Conservation (phyloP, 805 yeast species). For the Lipomyces spencermartinsiae region DNA sequence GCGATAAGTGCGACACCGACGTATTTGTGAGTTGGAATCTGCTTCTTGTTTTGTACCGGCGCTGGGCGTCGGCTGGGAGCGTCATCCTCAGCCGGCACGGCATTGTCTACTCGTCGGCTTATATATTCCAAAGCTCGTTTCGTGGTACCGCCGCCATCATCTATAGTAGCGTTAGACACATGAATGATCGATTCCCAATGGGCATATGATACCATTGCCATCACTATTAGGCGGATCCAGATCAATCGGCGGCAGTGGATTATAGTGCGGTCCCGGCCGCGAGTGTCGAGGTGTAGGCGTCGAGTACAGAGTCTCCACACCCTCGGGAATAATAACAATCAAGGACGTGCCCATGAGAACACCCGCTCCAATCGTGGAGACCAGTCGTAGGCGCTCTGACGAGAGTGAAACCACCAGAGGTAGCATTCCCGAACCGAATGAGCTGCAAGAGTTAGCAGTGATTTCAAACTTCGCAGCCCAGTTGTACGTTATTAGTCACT, state of each 20-base stretch:
- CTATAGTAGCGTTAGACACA: background rate
- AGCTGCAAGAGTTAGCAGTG: conserved; percentile 30
- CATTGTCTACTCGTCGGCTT: background rate
- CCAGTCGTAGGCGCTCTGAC: conserved; percentile 45
- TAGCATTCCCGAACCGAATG: conserved; percentile 44
- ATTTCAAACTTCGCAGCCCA: background rate
- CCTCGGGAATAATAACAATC: conserved; percentile 69
- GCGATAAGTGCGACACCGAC: conserved; percentile 58
- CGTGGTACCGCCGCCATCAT: background rate
- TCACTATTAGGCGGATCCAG: conserved; percentile 11
- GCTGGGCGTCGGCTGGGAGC: background rate
- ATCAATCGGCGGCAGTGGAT: conserved; percentile 17
- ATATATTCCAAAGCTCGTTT: conserved; percentile 4
- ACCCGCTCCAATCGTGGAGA: conserved; percentile 64
- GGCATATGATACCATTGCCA: background rate
- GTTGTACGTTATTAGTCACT: background rate
- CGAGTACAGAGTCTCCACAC: conserved; percentile 54
- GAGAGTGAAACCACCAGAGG: conserved; percentile 46
- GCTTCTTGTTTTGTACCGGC: background rate
- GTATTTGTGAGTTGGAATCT: conserved; percentile 19
- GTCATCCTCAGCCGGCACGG: background rate
- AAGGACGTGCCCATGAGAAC: conserved; percentile 66
- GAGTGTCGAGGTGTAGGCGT: conserved; percentile 30
- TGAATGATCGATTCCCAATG: background rate
- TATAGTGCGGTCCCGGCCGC: conserved; percentile 18